Evolutionary conservation across 495 filamentous ascomycete species (phyloP).

Genomic region (Penicillium manginii): DNA sequence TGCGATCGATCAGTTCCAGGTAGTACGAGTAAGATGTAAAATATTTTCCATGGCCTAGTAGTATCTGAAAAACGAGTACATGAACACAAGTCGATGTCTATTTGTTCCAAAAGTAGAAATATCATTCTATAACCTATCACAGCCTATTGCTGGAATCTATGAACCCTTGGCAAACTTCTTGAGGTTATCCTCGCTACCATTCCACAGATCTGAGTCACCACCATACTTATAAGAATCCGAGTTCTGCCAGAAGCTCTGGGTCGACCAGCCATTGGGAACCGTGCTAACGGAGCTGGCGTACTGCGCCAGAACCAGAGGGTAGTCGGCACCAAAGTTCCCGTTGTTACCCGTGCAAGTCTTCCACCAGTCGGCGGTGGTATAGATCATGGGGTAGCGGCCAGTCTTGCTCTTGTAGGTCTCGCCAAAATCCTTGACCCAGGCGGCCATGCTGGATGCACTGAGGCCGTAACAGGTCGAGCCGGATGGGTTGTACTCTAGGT

Average conservation of each 20-base stretch:
- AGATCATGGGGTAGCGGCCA: slow-evolving; percentile 61
- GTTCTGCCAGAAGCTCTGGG: slow-evolving; percentile 65
- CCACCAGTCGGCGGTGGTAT: slow-evolving; percentile 67
- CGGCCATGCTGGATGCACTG: slow-evolving; percentile 54
- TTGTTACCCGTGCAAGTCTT: slow-evolving; percentile 61
- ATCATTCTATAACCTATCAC: too few species aligned
- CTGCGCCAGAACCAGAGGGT: slow-evolving; percentile 61
- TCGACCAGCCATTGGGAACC: slow-evolving; percentile 62
- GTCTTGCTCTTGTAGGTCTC: slow-evolving; percentile 56
- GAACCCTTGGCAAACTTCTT: slow-evolving; percentile 23
- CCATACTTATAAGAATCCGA: slow-evolving; percentile 33
- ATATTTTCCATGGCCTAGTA: too few species aligned
- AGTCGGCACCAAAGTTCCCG: slow-evolving; percentile 50
- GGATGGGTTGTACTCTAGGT: slow-evolving; percentile 58
- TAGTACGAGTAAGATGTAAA: too few species aligned
- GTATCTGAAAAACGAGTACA: too few species aligned
- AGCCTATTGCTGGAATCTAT: not conserved
- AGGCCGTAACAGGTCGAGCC: slow-evolving; percentile 58
- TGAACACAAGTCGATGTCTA: too few species aligned
- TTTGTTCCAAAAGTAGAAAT: too few species aligned
- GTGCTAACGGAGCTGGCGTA: slow-evolving; percentile 53
- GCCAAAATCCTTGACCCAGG: slow-evolving; percentile 64
- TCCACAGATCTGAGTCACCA: slow-evolving; percentile 34
- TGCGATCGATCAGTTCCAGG: too few species aligned
- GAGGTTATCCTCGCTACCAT: slow-evolving; percentile 23